Conservation (phyloP, 495 filamentous ascomycete species). For the Polyplosphaeria fusca region DNA sequence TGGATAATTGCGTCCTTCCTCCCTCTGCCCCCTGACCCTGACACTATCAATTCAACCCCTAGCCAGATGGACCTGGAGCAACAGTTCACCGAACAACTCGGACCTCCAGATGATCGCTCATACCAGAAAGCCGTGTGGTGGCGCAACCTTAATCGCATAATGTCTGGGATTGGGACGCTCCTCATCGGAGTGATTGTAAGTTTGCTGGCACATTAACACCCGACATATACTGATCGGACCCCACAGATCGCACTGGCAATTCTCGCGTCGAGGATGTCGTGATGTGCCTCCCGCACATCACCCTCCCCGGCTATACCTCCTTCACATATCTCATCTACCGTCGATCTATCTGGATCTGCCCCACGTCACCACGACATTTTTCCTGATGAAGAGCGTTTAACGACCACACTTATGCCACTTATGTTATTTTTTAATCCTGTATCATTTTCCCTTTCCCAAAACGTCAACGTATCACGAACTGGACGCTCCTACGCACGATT, state of each 20-base stretch:
- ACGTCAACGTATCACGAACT: no score
- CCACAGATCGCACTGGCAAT: constrained; percentile 25
- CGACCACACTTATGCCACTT: no score
- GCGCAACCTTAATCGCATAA: constrained; percentile 83
- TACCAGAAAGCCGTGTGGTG: constrained; percentile 89
- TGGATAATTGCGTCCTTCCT: constrained; percentile 87
- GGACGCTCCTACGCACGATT: no score
- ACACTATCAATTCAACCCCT: constrained; percentile 14
- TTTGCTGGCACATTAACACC: constrained; percentile 13
- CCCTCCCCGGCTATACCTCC: no score
- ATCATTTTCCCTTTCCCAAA: no score
- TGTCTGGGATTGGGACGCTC: constrained; percentile 74
- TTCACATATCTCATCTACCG: no score
- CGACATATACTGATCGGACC: not conserved
- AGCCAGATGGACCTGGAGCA: constrained; percentile 36
- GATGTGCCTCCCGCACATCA: no score
- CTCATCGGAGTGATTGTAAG: constrained; percentile 74
- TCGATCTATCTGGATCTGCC: no score
- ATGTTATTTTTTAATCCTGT: no score
- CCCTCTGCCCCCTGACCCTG: constrained; percentile 58
- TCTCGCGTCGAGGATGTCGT: constrained; percentile 27
- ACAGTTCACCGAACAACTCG: constrained; percentile 33
- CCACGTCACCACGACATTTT: no score
- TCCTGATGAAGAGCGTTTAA: no score
- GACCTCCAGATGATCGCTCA: constrained; percentile 39